These are phyloP conservation scores for Ambrosiella cleistominuta DNA, from an alignment of 2,329 filamentous ascomycete genomes.

Conservation along the genomic window DNA sequence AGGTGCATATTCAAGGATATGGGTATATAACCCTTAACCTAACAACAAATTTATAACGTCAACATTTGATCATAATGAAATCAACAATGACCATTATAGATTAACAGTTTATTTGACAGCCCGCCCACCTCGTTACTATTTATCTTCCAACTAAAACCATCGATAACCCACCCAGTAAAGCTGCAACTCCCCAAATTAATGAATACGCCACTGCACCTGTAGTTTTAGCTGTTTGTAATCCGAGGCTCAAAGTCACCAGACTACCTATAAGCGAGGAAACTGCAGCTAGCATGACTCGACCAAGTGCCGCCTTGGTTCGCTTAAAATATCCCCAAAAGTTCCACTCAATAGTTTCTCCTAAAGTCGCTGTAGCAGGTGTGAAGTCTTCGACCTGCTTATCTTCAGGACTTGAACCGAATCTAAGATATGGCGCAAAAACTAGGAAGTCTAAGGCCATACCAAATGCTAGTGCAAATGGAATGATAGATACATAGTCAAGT, in stretches of 20 bases:
- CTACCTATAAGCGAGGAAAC: conserved; percentile 40
- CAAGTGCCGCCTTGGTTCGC: conserved; percentile 45
- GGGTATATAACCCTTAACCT: too few relatives aligned
- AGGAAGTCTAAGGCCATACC: conserved; percentile 59
- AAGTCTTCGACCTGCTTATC: conserved; percentile 37
- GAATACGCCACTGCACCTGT: conserved; percentile 57
- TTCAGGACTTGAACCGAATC: conserved; percentile 29
- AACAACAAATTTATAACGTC: neutral
- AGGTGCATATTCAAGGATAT: too few relatives aligned
- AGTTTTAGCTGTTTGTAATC: conserved; percentile 51
- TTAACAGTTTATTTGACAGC: too few relatives aligned
- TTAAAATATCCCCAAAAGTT: conserved; percentile 54
- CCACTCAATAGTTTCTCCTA: conserved; percentile 52
- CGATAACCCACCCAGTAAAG: conserved; percentile 37
- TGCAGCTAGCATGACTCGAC: conserved; percentile 43
- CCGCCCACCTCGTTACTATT: neutral
- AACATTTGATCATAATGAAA: neutral
- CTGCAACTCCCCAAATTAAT: conserved; percentile 53
- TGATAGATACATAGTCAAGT: conserved; percentile 40
- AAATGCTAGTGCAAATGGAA: conserved; percentile 39
- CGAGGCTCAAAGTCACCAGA: conserved; percentile 46
- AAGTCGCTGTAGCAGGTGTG: conserved; percentile 44
- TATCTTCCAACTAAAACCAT: neutral
- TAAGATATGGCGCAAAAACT: conserved; percentile 54
- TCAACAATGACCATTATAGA: neutral